Conservation (phyloP, 139 green algal genomes). For the Closterium sp. region DNA sequence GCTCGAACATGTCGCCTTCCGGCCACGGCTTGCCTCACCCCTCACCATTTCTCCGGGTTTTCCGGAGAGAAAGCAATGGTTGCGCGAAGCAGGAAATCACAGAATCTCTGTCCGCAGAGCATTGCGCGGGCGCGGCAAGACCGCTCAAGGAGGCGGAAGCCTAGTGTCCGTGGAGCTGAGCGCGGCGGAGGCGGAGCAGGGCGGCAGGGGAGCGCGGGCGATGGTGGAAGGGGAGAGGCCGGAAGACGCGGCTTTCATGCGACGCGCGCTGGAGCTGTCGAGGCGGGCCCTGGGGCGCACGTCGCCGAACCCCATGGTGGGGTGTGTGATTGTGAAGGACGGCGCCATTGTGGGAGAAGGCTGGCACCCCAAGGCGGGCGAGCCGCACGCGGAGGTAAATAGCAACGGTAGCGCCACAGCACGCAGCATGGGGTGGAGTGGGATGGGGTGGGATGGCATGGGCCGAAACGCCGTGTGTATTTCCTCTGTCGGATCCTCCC, state of each 20-base stretch:
- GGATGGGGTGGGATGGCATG: not conserved
- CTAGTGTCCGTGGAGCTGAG: not conserved
- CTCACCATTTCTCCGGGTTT: not conserved
- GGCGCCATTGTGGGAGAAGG: constrained; percentile 88
- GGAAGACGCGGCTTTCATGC: constrained; percentile 67
- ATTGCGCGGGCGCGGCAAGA: not conserved
- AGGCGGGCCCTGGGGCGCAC: constrained; percentile 74
- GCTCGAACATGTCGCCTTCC: not conserved
- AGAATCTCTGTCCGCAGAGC: not conserved
- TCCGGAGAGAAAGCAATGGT: not conserved
- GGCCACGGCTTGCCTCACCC: not conserved
- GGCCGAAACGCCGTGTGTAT: no score
- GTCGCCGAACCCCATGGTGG: constrained; percentile 91
- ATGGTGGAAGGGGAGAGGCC: not conserved
- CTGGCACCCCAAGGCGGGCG: constrained; percentile 90
- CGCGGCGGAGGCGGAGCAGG: not conserved
- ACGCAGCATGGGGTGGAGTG: not conserved
- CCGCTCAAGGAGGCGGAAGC: not conserved
- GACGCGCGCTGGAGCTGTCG: constrained; percentile 78
- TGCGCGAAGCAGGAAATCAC: not conserved
- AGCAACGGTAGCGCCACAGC: not conserved
- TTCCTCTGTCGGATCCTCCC: no score
- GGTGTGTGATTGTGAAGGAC: constrained; percentile 87
- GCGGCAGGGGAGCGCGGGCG: not conserved
- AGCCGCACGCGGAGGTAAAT: constrained; percentile 87